These are phyloP conservation scores for Takakia lepidozioides DNA, from an alignment of 225 moss, liverwort and hornwort genomes.

Conservation along the genomic window DNA sequence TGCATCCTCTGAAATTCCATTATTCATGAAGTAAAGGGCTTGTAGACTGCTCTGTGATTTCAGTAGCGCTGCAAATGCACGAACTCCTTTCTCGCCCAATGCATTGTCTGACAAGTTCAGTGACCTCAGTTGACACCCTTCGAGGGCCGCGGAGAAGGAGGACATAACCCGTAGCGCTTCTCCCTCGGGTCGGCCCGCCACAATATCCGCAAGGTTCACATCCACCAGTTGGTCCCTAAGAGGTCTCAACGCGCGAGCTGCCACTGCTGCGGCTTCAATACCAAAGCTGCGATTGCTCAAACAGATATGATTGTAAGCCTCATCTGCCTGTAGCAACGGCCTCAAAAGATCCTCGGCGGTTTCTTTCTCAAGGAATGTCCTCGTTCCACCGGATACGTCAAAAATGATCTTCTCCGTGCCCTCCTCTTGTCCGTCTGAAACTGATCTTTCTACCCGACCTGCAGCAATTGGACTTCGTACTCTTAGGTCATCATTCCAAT, in stretches of 20 bases:
- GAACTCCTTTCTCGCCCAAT: conserved; percentile 46
- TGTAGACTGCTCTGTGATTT: conserved; percentile 31
- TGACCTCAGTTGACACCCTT: conserved; percentile 75
- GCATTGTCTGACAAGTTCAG: conserved; percentile 56
- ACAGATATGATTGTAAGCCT: conserved; percentile 51
- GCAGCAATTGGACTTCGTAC: background rate
- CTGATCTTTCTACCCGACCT: conserved; percentile 23
- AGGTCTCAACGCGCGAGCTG: conserved; percentile 52
- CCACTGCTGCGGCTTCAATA: conserved; percentile 71
- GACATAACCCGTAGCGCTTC: conserved; percentile 89
- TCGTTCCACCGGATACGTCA: conserved; percentile 80
- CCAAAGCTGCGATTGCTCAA: conserved; percentile 98
- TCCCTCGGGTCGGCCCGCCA: conserved; percentile 86
- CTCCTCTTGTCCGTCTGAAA: conserved; percentile 6
- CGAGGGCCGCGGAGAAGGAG: conserved; percentile 63
- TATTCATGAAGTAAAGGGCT: conserved; percentile 49
- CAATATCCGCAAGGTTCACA: conserved; percentile 90
- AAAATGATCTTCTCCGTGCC: conserved; percentile 26
- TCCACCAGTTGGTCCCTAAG: conserved; percentile 52
- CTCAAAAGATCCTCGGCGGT: conserved; percentile 62
- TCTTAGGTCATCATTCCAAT: background rate
- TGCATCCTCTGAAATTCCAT: conserved; percentile 50
- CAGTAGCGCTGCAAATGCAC: conserved; percentile 37
- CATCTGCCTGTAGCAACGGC: conserved; percentile 61
- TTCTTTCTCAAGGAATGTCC: conserved; percentile 63